These are phyloP conservation scores for Inonotus obliquus DNA, from an alignment of 1,284 basidiomycete genomes.

Conservation along the genomic window DNA sequence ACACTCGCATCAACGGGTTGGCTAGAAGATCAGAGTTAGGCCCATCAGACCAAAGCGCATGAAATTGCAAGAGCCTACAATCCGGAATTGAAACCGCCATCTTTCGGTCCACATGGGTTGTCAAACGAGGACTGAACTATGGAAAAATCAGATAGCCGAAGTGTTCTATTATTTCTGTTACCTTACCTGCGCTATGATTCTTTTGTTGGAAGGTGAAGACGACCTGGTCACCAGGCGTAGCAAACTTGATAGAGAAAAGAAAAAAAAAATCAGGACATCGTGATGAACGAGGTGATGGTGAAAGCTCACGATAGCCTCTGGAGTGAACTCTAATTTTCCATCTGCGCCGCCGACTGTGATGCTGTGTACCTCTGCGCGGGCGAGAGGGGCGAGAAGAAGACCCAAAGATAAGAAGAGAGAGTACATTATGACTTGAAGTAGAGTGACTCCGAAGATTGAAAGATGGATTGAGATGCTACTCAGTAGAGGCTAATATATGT, in stretches of 20 bases:
- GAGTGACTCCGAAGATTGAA: slow-evolving; percentile 24
- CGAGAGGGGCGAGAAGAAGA: slow-evolving; percentile 44
- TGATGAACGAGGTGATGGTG: background rate
- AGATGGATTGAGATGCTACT: slow-evolving; percentile 16
- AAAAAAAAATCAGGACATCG: background rate
- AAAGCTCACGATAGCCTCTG: slow-evolving; percentile 47
- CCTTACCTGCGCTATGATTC: slow-evolving; percentile 43
- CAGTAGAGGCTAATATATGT: slow-evolving; percentile 21
- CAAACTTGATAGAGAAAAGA: slow-evolving; percentile 31
- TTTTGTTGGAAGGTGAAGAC: slow-evolving; percentile 50
- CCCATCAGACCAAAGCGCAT: background rate
- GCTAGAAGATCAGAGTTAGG: slow-evolving; percentile 27
- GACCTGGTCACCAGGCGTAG: slow-evolving; percentile 51
- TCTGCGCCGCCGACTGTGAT: slow-evolving; percentile 48
- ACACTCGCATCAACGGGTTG: slow-evolving; percentile 42
- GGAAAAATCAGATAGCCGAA: background rate
- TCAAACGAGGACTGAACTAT: slow-evolving; percentile 52
- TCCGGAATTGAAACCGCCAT: slow-evolving; percentile 51
- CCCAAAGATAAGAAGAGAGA: slow-evolving; percentile 36
- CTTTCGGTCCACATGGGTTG: slow-evolving; percentile 42
- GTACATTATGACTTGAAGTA: slow-evolving; percentile 41
- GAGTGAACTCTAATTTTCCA: slow-evolving; percentile 40
- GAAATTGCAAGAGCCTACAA: slow-evolving; percentile 39
- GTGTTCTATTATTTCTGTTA: background rate
- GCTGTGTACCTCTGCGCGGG: slow-evolving; percentile 42